These are phyloP conservation scores for Ganoderma leucocontextum DNA, from an alignment of 1,284 basidiomycete genomes.

Conservation along the genomic window DNA sequence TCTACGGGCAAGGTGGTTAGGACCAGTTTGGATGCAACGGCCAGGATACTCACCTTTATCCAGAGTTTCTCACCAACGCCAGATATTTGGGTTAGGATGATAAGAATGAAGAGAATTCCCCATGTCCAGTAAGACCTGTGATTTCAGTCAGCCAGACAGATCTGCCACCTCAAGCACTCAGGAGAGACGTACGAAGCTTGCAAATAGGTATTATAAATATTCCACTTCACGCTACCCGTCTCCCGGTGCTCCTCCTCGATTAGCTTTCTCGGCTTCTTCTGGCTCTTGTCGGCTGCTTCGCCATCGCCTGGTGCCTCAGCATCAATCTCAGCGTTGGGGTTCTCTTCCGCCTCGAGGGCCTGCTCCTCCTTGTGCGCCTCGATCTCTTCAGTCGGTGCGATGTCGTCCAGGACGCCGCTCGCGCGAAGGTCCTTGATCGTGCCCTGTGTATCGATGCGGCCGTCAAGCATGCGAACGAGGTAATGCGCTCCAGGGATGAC, in stretches of 20 bases:
- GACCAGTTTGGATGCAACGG: not conserved
- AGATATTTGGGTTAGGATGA: conserved; percentile 58
- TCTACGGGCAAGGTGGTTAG: conserved; percentile 41
- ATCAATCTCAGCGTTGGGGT: conserved; percentile 40
- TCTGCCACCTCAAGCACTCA: not conserved
- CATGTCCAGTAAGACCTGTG: conserved; percentile 72
- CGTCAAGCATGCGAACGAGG: conserved; percentile 78
- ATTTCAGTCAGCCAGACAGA: conserved; percentile 5
- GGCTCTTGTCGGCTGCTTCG: conserved; percentile 36
- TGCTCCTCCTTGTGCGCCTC: conserved; percentile 44
- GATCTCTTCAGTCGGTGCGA: conserved; percentile 53
- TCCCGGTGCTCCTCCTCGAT: conserved; percentile 78
- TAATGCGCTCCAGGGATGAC: conserved; percentile 76
- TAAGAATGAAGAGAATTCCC: conserved; percentile 57
- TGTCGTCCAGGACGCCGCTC: conserved; percentile 65
- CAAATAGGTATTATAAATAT: conserved; percentile 82
- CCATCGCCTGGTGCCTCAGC: conserved; percentile 39
- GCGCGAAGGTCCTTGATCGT: conserved; percentile 65
- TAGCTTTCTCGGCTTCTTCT: conserved; percentile 69
- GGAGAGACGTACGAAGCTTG: conserved; percentile 59
- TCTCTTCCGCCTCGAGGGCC: conserved; percentile 47
- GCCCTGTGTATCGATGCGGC: conserved; percentile 75
- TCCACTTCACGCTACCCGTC: conserved; percentile 80
- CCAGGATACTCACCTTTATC: conserved; percentile 66
- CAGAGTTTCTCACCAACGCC: conserved; percentile 72